Evolutionary conservation across 495 filamentous ascomycete genomes (phyloP), one percentile per base, ranked within the genome.

Genomic region (Hyaloscypha variabilis): DNA sequence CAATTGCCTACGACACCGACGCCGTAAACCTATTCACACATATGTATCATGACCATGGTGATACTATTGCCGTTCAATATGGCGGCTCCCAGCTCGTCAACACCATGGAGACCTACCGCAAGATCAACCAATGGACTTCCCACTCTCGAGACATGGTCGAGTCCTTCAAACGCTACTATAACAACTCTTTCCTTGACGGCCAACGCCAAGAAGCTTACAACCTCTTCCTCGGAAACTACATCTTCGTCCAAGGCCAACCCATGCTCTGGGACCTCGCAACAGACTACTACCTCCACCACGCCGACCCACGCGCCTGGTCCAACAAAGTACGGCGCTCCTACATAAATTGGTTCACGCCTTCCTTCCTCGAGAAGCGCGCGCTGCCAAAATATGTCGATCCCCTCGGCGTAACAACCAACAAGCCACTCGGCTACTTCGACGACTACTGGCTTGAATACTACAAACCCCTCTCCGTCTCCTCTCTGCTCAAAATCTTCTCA

Each of bases 401-500:
- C 30, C 30, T 29, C 31, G 60, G 62, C 1, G 17, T 52, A 2
- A 24, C 51, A 29, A 76, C 77, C 3, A 77, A 78, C 36, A 88
- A 88, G 39, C 81, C 86, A 3, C 77, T 94, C 19, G 82, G 83
- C 5, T 87, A 84, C 55, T 92, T 91, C 66, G 95, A 99, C 69
- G 94, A 98, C 71, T 98, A 96, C 75, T 99, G 96, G 96, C 81
- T 94, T n/a, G 95, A 98, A 69, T 97, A 97, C 73, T 99, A 99
- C 74, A 88, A 93, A 10, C 96, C 95, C 1, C 82, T 90, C 17
- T 88, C 90, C 0, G 75, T 98, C 6, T 95, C 94, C 0, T 92
- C 92, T 0, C 91, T 97, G 65, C 80, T 83, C 10, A 98, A 97
- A 76, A 88, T 97, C 68, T 97, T 96, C 72, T 85, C 92, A 0